Evolutionary conservation across 2,329 filamentous ascomycete genomes (phyloP), one percentile per base, ranked within the genome.

Genomic region (Fusarium haematococcum): DNA sequence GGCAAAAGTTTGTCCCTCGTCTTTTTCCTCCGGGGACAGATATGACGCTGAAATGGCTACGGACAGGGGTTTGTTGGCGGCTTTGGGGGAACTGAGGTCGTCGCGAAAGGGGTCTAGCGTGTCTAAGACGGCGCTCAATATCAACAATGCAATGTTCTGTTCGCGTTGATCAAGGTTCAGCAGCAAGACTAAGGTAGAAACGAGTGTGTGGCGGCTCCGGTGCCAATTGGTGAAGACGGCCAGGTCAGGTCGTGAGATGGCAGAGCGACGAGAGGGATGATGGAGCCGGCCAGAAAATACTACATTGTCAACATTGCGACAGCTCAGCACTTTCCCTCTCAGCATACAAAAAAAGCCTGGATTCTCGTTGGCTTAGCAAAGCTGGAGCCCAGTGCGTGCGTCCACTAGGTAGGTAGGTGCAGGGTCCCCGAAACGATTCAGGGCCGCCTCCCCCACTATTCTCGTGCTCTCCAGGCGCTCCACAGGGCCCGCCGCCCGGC

Each of bases 291-390:
- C 60, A 64, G 39, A 73, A 64, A 70, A 63, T 67, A 63, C 75
- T 69, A 67, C 72, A 75, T 70, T 74, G 67, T 70, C 73, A 73
- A 71, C 63, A 76, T 78, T 75, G 74, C 72, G 70, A 78, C 76
- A 75, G 62, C 72, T 74, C 45, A 74, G 39, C 61, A 74, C 50
- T 63, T 73, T 63, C 61, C 35, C 48, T 59, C 25, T 18, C 52
- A 30, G 62, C 16, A 37, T 59, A 65, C 63, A 37, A 65, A 65
- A 56, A 58, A 59, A 45, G 60, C 20, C 56, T 39, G 54, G 56
- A 43, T 54, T 73, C 60, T 59, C 58, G 70, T 70, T 74, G 71
- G 71, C 70, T 72, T 37, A 65, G 57, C 61, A 52, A 56, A 39
- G 60, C 18, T 30, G 25, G 20, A 30, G 62, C 33, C 62, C 37